These are phyloP conservation scores for Telfairia occidentalis DNA, from an alignment of 331 rosid species.

Conservation along the genomic window DNA sequence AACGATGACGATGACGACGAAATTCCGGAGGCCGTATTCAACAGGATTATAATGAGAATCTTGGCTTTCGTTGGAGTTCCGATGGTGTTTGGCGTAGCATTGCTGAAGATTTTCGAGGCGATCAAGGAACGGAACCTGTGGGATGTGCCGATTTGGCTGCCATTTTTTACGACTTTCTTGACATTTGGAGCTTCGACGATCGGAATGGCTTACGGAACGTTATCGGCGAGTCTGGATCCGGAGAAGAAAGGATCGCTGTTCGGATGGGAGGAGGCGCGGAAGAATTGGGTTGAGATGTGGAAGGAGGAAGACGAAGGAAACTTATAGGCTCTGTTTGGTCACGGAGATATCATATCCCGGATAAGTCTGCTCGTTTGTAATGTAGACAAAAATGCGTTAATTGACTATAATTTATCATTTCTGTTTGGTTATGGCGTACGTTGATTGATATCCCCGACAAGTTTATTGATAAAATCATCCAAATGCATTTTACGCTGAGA, in stretches of 20 bases:
- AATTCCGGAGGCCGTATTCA: slow-evolving; percentile 38
- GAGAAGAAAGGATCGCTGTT: slow-evolving; percentile 53
- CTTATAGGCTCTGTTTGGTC: background rate
- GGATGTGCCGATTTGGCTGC: slow-evolving; percentile 62
- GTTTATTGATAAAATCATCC: too few species aligned
- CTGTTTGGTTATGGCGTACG: background rate
- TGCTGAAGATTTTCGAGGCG: slow-evolving; percentile 35
- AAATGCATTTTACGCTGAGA: too few species aligned
- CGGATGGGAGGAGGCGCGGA: slow-evolving; percentile 48
- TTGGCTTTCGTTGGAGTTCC: slow-evolving; percentile 51
- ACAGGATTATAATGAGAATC: slow-evolving; percentile 58
- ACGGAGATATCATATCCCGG: background rate
- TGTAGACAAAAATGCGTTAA: background rate
- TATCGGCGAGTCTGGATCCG: slow-evolving; percentile 69
- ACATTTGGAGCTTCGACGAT: slow-evolving; percentile 56
- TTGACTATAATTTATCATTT: background rate
- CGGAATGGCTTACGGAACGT: slow-evolving; percentile 68
- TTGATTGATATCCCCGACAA: background rate
- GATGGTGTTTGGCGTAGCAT: slow-evolving; percentile 49
- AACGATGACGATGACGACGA: slow-evolving; percentile 26
- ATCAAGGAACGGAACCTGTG: slow-evolving; percentile 35
- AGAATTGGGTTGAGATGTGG: slow-evolving; percentile 85
- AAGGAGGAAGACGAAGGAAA: slow-evolving; percentile 37
- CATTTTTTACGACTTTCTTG: slow-evolving; percentile 40
- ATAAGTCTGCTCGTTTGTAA: background rate